Conservation (phyloP, 192 early-diverging fungal genomes). For the Podila verticillata region DNA sequence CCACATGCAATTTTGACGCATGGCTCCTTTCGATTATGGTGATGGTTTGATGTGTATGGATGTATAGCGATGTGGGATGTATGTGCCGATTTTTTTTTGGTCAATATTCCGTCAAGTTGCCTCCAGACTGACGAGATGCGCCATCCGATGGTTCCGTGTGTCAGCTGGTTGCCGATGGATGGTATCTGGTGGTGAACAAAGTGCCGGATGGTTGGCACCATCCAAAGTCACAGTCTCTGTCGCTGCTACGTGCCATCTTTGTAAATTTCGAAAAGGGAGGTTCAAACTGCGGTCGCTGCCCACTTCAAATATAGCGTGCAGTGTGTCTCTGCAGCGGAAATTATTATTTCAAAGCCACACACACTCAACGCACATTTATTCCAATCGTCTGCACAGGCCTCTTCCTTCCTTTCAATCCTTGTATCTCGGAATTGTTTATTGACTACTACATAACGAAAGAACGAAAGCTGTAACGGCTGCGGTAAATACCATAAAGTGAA, state of each 20-base stretch:
- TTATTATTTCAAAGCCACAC: neutral
- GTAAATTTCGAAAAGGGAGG: conserved; percentile 7
- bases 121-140: neutral
- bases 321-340: too few species aligned
- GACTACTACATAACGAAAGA: too few species aligned
- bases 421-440: too few species aligned
- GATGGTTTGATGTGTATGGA: too few species aligned
- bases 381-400: neutral
- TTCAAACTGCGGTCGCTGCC: conserved; percentile 1
- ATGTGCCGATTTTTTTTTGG: neutral
- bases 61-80: neutral
- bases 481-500: neutral
- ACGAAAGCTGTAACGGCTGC: neutral
- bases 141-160: neutral
- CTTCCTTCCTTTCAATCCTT: too few species aligned
- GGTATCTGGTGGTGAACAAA: neutral
- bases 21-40: too few species aligned
- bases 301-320: neutral
- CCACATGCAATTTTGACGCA: too few species aligned
- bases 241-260: neutral
- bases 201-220: neutral
- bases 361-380: neutral
- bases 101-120: neutral
- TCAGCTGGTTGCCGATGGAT: neutral
- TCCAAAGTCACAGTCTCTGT: conserved; percentile 3